Conservation (phyloP, 768 basidiomycete genomes). For the Podaxis sp. region DNA sequence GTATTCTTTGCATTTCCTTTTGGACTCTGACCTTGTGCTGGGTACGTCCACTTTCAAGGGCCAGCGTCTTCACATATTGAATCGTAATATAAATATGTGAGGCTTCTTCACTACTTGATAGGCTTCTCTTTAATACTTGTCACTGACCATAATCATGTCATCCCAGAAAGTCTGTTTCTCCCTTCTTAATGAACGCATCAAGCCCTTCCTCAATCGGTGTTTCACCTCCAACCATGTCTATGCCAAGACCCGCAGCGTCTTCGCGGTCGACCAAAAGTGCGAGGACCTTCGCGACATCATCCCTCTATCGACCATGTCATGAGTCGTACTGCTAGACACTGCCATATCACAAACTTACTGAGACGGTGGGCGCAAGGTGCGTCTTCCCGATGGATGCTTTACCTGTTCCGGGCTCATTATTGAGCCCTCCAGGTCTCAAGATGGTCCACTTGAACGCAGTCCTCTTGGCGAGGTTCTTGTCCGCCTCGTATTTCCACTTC, state of each 20-base stretch:
- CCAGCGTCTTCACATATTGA: not conserved
- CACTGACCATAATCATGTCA: not conserved
- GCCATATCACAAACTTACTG: slow-evolving; percentile 34
- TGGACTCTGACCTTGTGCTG: too few relatives aligned
- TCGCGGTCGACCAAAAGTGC: slow-evolving; percentile 47
- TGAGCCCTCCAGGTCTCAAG: slow-evolving; percentile 63
- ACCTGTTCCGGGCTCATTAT: slow-evolving; percentile 49
- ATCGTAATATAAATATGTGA: not conserved
- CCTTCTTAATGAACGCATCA: slow-evolving; percentile 48
- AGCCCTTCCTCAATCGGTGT: slow-evolving; percentile 45
- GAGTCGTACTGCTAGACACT: not conserved
- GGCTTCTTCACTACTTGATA: not conserved
- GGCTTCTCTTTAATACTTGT: not conserved
- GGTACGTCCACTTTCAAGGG: too few relatives aligned
- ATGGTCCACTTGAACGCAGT: slow-evolving; percentile 66
- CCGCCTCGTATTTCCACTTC: slow-evolving; percentile 51
- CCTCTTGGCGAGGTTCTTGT: slow-evolving; percentile 47
- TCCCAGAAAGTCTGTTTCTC: slow-evolving; percentile 45
- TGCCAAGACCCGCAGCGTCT: slow-evolving; percentile 54
- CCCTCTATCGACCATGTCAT: slow-evolving; percentile 35
- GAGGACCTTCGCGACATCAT: slow-evolving; percentile 57
- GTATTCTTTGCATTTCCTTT: too few relatives aligned
- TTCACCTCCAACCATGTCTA: slow-evolving; percentile 61
- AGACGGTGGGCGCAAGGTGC: slow-evolving; percentile 44
- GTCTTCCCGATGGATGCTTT: slow-evolving; percentile 54